A percentile compares a stretch with the other conserved stretches of the same genome.
Evolutionary conservation across 2,329 filamentous ascomycete genomes (phyloP).

Genomic region (Fusarium metavorans): DNA sequence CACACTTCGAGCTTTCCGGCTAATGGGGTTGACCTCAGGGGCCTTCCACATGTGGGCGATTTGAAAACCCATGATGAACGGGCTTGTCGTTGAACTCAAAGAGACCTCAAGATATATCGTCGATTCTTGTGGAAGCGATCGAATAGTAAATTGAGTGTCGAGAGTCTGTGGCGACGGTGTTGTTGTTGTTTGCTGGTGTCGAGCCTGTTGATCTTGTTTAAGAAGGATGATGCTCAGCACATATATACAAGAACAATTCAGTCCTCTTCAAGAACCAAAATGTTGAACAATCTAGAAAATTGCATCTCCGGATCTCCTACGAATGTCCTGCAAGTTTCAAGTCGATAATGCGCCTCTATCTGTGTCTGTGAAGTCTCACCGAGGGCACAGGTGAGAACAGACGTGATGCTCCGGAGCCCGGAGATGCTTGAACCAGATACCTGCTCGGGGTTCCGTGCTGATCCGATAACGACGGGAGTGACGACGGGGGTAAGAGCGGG

Average conservation of each 20-base stretch:
- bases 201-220: slow-evolving; percentile 21
- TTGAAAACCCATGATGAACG: slow-evolving; percentile 45
- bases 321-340: slow-evolving; percentile 24
- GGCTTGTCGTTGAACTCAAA: not conserved
- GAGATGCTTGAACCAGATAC: slow-evolving; percentile 38
- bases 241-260: slow-evolving; percentile 37
- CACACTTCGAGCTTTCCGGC: slow-evolving; percentile 83
- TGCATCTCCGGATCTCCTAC: slow-evolving; percentile 44
- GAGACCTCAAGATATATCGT: not conserved
- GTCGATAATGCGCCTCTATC: slow-evolving; percentile 35
- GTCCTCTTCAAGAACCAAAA: slow-evolving; percentile 11
- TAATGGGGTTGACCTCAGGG: slow-evolving; percentile 86
- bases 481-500: slow-evolving; percentile 28
- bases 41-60: slow-evolving; percentile 48
- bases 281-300: slow-evolving; percentile 6
- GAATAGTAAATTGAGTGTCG: not conserved
- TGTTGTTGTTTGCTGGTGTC: slow-evolving; percentile 25
- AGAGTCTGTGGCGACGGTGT: slow-evolving; percentile 5
- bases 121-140: not conserved
- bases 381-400: slow-evolving; percentile 21
- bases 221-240: slow-evolving; percentile 14
- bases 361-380: slow-evolving; percentile 26
- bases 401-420: slow-evolving; percentile 39
- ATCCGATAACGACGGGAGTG: slow-evolving; percentile 41
- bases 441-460: slow-evolving; percentile 16